Evolutionary conservation across 2,329 filamentous ascomycete genomes (phyloP).

Genomic region (Botrytis aclada): DNA sequence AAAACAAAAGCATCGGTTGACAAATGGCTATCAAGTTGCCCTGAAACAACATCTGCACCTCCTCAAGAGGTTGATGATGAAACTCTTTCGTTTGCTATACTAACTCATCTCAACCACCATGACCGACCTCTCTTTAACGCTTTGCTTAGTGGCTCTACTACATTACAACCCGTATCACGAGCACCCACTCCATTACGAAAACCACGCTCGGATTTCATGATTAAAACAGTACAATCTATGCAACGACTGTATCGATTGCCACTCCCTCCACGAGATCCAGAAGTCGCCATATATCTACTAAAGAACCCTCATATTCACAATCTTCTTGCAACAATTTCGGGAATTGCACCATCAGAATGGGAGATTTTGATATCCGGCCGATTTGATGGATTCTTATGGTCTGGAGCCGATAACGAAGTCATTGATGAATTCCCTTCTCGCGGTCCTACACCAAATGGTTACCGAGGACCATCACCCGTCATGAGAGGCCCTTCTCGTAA

Average conservation of each 20-base stretch:
- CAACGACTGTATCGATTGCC: slow-evolving; percentile 80
- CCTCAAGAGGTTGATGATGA: slow-evolving; percentile 92
- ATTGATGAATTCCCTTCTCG: slow-evolving; percentile 46
- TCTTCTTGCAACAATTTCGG: slow-evolving; percentile 79
- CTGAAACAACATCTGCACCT: slow-evolving; percentile 65
- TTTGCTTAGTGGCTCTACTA: slow-evolving; percentile 61
- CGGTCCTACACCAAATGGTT: slow-evolving; percentile 52
- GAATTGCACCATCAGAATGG: slow-evolving; percentile 92
- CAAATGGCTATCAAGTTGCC: slow-evolving; percentile 80
- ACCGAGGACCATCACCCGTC: slow-evolving; percentile 35
- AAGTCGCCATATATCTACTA: slow-evolving; percentile 80
- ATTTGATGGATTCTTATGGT: slow-evolving; percentile 95
- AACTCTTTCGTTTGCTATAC: slow-evolving; percentile 87
- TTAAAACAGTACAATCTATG: slow-evolving; percentile 72
- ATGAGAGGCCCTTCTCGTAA: slow-evolving; percentile 32
- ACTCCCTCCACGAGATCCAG: slow-evolving; percentile 74
- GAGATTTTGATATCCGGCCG: slow-evolving; percentile 90
- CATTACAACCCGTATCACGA: slow-evolving; percentile 52
- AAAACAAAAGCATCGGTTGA: slow-evolving; percentile 92
- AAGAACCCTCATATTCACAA: slow-evolving; percentile 80
- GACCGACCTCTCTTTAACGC: slow-evolving; percentile 81
- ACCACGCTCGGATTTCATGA: slow-evolving; percentile 68
- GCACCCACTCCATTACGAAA: slow-evolving; percentile 68
- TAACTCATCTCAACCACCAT: slow-evolving; percentile 76
- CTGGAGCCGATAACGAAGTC: slow-evolving; percentile 69